phyloP scores from a whole-genome alignment of 2,329 filamentous ascomycete species.

The Hymenoscyphus infarciens region DNA sequence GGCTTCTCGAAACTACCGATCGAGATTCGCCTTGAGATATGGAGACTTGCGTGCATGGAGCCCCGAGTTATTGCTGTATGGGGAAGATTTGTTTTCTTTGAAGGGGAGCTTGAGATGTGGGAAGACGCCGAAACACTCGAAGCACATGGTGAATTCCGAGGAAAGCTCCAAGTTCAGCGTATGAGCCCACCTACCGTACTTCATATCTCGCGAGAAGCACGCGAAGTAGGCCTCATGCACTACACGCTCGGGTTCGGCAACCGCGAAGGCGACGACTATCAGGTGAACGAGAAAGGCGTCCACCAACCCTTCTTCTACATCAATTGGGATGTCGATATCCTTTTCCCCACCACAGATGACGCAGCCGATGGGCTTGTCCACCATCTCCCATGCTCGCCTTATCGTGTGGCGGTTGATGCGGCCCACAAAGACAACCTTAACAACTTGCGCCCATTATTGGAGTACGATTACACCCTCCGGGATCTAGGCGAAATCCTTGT shows the following conservation, averaged over 20 bases:
- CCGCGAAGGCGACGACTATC: background rate
- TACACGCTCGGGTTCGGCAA: slow-evolving; percentile 18
- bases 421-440: too few species aligned
- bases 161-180: background rate
- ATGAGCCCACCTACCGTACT: background rate
- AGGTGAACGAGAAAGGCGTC: background rate
- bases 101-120: too few species aligned
- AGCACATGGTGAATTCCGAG: too few species aligned
- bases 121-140: too few species aligned
- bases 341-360: background rate
- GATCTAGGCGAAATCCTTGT: too few species aligned
- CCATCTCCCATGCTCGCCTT: background rate
- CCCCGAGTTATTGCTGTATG: background rate
- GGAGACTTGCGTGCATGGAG: background rate
- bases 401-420: background rate
- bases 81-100: background rate
- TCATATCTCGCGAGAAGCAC: background rate
- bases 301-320: background rate
- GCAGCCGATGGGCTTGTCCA: background rate
- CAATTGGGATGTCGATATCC: background rate
- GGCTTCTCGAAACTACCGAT: background rate
- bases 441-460: too few species aligned
- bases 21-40: background rate
- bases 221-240: background rate
- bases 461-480: too few species aligned